Base-by-base conservation (phyloP, 1,139 yeast genomes). In the Suhomyces panamericanus region DNA sequence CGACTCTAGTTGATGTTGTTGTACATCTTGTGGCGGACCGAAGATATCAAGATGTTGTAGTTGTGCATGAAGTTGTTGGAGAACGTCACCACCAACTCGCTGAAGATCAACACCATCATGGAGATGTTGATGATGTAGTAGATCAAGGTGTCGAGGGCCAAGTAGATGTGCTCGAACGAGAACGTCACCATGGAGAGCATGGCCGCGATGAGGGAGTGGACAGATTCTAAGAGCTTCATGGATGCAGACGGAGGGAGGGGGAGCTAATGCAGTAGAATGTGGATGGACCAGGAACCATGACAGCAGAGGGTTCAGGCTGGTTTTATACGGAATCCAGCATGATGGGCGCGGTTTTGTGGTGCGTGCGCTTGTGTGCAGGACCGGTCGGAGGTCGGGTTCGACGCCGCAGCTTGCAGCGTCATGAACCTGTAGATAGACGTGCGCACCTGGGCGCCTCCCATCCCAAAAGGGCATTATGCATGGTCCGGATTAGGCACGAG, bases 21-120 rank as follows among this genome's bases (percentile, higher is more conserved):
- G 52, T 61, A 58, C 54, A 66, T 57, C 52, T 63, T 63, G 49
- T 64, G 67, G 46, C 59, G 59, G 47, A 66, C 55, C 27, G 67
- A 58, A 13, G 62, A 49, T 37, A 55, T 55, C 29, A 66, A 50
- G 39, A 67, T 59, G 37, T 57, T 52, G 43, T 62, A 55, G 49
- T 58, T 63, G 44, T 59, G 52, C 35, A 49, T 41, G 17, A 63
- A 48, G 36, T 54, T 54, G 33, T 61, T 56, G n/a, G 54, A 48
- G 17, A 57, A 42, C 28, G 64, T 67, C 12, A 54, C 50, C 6
- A 64, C 43, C 39, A 60, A 41, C 22, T 65, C 69, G 14, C 62
- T 53, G 38, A 65, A 54, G 27, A 55, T 52, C 48, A 65, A 49
- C 35, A 62, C 50, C 38, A 66, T 37, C 63, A 64, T 57, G 17